Conservation (phyloP, 768 basidiomycete species). For the Paxillus ammoniavirescens region DNA sequence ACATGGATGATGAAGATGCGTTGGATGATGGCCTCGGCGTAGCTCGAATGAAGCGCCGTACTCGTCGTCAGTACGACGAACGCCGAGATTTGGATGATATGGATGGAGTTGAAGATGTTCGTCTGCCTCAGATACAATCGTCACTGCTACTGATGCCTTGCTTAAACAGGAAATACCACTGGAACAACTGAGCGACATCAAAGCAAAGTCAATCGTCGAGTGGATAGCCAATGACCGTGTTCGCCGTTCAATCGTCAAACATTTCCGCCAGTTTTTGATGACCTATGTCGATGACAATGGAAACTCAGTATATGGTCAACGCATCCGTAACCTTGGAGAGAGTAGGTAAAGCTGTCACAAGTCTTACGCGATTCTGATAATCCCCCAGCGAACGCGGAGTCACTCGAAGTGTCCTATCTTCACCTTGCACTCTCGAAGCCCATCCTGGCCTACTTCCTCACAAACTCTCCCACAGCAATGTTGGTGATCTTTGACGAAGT, state of each 20-base stretch:
- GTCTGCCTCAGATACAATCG: constrained; percentile 24
- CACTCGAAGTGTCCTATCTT: constrained; percentile 95
- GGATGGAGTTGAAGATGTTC: constrained; percentile 83
- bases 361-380: constrained; percentile 12
- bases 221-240: constrained; percentile 97
- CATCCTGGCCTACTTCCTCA: constrained; percentile 95
- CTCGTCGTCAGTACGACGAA: constrained; percentile 93
- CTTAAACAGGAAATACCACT: constrained; percentile 78
- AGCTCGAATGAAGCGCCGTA: constrained; percentile 74
- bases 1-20: constrained; percentile 72
- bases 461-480: constrained; percentile 92
- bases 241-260: constrained; percentile 82
- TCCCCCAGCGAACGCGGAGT: constrained; percentile 85
- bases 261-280: constrained; percentile 95
- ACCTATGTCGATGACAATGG: constrained; percentile 93
- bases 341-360: constrained; percentile 48
- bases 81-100: constrained; percentile 86
- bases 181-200: constrained; percentile 96
- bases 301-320: constrained; percentile 89
- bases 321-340: constrained; percentile 93
- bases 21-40: constrained; percentile 65
- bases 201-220: constrained; percentile 94
- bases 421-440: constrained; percentile 91
- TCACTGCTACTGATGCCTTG: constrained; percentile 14
- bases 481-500: constrained; percentile 94